A percentile compares a stretch with the other conserved stretches of the same genome.
These are phyloP conservation scores for Alternaria gansuensis DNA, from an alignment of 2,329 filamentous ascomycete genomes.

Conservation along the genomic window DNA sequence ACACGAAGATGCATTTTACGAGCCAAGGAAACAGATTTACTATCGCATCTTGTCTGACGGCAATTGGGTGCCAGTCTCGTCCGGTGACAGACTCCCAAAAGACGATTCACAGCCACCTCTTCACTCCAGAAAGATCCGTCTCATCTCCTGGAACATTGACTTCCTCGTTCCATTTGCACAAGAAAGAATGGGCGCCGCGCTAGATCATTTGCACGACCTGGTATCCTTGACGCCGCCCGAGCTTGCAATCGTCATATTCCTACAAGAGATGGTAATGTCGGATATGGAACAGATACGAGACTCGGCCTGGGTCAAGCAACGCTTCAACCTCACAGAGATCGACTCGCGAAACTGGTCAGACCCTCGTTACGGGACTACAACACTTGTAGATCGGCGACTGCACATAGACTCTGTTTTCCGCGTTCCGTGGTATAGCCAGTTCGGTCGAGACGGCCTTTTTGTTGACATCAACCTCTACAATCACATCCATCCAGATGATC, in stretches of 20 bases:
- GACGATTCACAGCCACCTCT: constrained; percentile 1
- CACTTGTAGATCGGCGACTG: constrained; percentile 61
- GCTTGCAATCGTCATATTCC: constrained; percentile 56
- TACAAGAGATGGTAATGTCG: constrained; percentile 62
- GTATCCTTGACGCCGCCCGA: constrained; percentile 30
- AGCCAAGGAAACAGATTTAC: constrained; percentile 26
- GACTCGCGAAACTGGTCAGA: constrained; percentile 57
- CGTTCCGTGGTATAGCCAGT: constrained; percentile 60
- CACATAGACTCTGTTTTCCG: constrained; percentile 59
- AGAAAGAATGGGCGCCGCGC: constrained; percentile 55
- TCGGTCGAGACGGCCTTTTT: constrained; percentile 65
- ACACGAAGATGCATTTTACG: constrained; percentile 20
- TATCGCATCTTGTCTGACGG: not conserved
- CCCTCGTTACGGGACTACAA: constrained; percentile 62
- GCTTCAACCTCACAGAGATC: constrained; percentile 62
- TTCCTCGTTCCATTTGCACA: constrained; percentile 52
- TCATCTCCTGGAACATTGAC: constrained; percentile 63
- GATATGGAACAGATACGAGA: constrained; percentile 59
- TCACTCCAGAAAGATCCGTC: constrained; percentile 27
- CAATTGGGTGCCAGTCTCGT: constrained; percentile 4
- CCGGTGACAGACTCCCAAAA: not conserved
- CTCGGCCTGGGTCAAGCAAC: constrained; percentile 59
- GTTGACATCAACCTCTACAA: constrained; percentile 57
- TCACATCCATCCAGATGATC: not conserved
- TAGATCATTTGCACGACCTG: constrained; percentile 52